phyloP scores from a whole-genome alignment of 2,329 filamentous ascomycete genomes.

The Colletotrichum euphorbiae region DNA sequence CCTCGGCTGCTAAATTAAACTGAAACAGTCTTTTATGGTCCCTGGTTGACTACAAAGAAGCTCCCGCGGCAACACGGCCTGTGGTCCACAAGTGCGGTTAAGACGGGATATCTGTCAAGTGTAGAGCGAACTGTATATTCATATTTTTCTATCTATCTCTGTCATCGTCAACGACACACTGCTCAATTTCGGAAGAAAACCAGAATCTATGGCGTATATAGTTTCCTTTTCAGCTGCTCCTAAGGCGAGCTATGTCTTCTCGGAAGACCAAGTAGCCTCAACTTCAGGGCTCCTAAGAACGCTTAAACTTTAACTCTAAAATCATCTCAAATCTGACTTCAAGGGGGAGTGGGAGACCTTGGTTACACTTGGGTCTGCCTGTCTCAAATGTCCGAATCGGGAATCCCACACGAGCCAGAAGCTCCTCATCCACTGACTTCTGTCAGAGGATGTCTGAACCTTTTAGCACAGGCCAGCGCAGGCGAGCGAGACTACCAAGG shows the following conservation, averaged over 20 bases:
- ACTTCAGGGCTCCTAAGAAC: not conserved
- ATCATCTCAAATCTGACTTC: no score
- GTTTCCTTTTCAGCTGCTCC: no score
- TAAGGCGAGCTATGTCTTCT: no score
- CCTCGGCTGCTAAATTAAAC: not conserved
- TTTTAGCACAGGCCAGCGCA: not conserved
- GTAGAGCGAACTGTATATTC: no score
- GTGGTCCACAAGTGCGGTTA: not conserved
- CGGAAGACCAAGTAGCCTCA: not conserved
- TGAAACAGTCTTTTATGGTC: not conserved
- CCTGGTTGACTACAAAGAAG: not conserved
- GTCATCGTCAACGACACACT: no score
- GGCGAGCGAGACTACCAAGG: not conserved
- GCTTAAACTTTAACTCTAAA: conserved; percentile 18
- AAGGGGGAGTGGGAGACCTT: conserved; percentile 2
- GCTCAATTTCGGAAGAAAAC: no score
- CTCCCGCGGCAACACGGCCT: conserved; percentile 12
- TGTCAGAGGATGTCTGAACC: conserved; percentile 15
- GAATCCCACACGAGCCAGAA: not conserved
- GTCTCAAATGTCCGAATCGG: conserved; percentile 17
- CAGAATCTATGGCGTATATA: no score
- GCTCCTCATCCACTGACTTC: not conserved
- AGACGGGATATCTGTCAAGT: not conserved
- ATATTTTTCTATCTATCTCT: no score
- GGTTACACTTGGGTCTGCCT: not conserved